Conservation (phyloP, 2,329 filamentous ascomycete species). For the Sphaerostilbella broomeana region DNA sequence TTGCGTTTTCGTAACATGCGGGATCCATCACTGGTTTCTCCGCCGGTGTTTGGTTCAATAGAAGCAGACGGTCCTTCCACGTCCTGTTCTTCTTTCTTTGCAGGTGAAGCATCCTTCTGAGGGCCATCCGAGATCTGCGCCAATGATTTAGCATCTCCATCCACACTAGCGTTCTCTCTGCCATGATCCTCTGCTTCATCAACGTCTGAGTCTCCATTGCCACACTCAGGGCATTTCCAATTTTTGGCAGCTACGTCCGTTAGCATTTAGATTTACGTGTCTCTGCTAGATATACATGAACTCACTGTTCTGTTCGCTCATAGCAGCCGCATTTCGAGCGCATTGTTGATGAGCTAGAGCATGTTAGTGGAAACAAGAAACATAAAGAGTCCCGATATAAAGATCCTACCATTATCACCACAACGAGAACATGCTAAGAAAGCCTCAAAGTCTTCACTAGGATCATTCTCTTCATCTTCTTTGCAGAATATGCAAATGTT, state of each 20-base stretch:
- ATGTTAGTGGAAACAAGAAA: constrained; percentile 29
- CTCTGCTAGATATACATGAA: too few species aligned
- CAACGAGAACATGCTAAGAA: constrained; percentile 73
- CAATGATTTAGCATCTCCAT: constrained; percentile 17
- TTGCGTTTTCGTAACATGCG: constrained; percentile 79
- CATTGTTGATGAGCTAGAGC: constrained; percentile 81
- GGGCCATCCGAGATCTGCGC: constrained; percentile 24
- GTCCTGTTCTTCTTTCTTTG: constrained; percentile 41
- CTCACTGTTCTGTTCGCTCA: constrained; percentile 29
- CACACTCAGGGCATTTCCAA: constrained; percentile 49
- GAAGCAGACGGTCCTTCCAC: constrained; percentile 58
- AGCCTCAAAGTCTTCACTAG: constrained; percentile 72
- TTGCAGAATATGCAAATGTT: constrained; percentile 65
- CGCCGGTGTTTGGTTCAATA: constrained; percentile 63
- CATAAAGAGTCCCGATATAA: background rate
- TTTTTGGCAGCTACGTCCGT: constrained; percentile 32
- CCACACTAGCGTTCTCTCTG: constrained; percentile 17
- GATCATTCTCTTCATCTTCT: constrained; percentile 75
- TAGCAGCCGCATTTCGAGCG: constrained; percentile 57
- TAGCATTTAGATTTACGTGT: too few species aligned
- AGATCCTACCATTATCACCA: constrained; percentile 69
- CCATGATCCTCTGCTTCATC: constrained; percentile 24
- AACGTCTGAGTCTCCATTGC: constrained; percentile 25
- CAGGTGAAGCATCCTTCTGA: constrained; percentile 63
- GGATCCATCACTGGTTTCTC: constrained; percentile 68